phyloP scores from a whole-genome alignment of 768 basidiomycete genomes.

The Rossbeevera mucosa region DNA sequence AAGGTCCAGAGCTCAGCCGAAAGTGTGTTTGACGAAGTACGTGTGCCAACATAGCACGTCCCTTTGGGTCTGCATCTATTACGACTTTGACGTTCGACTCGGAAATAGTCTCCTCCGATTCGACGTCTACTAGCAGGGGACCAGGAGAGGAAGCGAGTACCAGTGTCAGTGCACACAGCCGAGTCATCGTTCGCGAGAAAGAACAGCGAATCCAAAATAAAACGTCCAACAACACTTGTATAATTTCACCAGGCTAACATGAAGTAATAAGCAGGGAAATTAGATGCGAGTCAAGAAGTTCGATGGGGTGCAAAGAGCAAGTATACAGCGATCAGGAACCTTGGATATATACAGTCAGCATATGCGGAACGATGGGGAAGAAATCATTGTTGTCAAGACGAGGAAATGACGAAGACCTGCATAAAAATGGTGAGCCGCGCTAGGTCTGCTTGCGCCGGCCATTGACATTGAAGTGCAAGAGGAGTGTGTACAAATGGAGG shows the following conservation, averaged over 20 bases:
- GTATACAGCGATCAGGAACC: conserved; percentile 27
- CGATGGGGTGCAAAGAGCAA: conserved; percentile 9
- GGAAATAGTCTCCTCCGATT: no score
- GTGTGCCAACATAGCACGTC: no score
- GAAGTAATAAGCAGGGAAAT: conserved; percentile 19
- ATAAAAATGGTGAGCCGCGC: conserved; percentile 1
- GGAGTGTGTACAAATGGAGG: conserved; percentile 40
- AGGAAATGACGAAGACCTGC: conserved; percentile 7
- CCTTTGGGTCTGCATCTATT: no score
- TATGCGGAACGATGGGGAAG: conserved; percentile 16
- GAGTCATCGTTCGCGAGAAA: no score
- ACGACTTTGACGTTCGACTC: no score
- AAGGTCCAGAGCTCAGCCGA: no score
- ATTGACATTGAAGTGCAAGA: conserved; percentile 34
- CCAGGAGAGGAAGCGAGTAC: no score
- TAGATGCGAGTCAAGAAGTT: conserved; percentile 30
- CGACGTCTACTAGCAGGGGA: no score
- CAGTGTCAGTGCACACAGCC: no score
- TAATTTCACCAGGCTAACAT: conserved; percentile 11
- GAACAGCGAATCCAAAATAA: not conserved
- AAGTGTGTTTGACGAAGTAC: no score
- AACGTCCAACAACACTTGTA: conserved; percentile 13
- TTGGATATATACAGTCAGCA: conserved; percentile 31
- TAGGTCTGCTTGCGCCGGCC: conserved; percentile 29
- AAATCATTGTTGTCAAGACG: conserved; percentile 1